Evolutionary conservation across 345 rosid species (phyloP).

Genomic region (Populus pruinosa): DNA sequence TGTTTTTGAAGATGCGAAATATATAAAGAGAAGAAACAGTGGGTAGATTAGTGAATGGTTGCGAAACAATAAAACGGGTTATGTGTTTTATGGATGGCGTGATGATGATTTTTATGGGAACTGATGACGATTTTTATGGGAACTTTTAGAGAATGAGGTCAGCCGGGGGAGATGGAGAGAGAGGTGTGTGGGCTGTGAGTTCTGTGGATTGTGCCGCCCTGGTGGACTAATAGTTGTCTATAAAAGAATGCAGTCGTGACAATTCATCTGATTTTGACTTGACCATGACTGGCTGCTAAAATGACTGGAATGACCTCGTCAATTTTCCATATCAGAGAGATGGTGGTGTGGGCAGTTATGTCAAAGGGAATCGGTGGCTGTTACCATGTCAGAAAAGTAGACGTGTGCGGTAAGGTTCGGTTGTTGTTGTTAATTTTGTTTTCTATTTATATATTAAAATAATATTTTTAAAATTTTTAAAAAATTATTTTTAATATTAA

Average conservation of each 20-base stretch:
- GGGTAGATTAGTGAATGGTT: background rate
- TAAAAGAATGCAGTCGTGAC: conserved; percentile 27
- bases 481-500: too few species aligned
- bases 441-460: too few species aligned
- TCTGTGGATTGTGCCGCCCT: conserved; percentile 31
- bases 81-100: background rate
- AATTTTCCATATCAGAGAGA: background rate
- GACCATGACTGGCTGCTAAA: conserved; percentile 6
- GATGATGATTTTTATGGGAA: too few species aligned
- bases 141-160: conserved; percentile 24
- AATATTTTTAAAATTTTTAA: too few species aligned
- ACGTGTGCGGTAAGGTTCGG: background rate
- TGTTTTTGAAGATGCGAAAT: conserved; percentile 25
- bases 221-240: conserved; percentile 24
- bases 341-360: background rate
- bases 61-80: background rate
- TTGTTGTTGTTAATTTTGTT: too few species aligned
- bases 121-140: background rate
- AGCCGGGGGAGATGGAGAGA: conserved; percentile 19
- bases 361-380: background rate
- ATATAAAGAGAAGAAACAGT: conserved; percentile 23
- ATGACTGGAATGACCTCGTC: conserved; percentile 6
- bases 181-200: background rate
- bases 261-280: conserved; percentile 16
- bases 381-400: background rate